Percentiles rank a stretch among this genome's conserved stretches.
phyloP scores from a whole-genome alignment of 345 rosid species.

The Mallotus nudiflorus region DNA sequence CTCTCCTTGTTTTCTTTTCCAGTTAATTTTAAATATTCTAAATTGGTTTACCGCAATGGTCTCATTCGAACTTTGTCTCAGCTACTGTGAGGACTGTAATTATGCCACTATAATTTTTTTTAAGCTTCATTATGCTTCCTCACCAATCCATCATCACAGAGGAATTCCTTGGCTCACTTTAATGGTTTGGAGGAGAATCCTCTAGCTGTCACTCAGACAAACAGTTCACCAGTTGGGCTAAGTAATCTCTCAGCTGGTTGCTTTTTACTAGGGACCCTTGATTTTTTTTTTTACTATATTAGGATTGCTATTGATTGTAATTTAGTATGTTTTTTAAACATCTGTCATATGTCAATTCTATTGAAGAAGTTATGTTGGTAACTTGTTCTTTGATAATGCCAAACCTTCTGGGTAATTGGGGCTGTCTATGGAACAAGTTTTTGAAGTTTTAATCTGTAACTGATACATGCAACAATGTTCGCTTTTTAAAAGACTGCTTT shows the following conservation, averaged over 20 bases:
- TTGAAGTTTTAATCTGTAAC: neutral
- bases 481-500: neutral
- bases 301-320: neutral
- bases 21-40: no score
- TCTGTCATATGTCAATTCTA: neutral
- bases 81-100: neutral
- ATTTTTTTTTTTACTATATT: no score
- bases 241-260: no score
- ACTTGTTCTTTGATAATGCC: neutral
- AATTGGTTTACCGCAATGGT: no score
- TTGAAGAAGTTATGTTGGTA: neutral
- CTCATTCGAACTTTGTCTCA: neutral
- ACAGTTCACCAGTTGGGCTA: neutral
- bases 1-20: no score
- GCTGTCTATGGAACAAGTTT: neutral
- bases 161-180: neutral
- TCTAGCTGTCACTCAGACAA: neutral
- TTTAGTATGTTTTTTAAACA: neutral
- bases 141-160: neutral
- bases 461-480: neutral
- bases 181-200: neutral
- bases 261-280: no score
- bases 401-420: neutral
- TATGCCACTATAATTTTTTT: neutral
- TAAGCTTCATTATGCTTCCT: neutral